Conservation (phyloP, 192 early-diverging fungal species). For the Umbelopsis sp. region DNA sequence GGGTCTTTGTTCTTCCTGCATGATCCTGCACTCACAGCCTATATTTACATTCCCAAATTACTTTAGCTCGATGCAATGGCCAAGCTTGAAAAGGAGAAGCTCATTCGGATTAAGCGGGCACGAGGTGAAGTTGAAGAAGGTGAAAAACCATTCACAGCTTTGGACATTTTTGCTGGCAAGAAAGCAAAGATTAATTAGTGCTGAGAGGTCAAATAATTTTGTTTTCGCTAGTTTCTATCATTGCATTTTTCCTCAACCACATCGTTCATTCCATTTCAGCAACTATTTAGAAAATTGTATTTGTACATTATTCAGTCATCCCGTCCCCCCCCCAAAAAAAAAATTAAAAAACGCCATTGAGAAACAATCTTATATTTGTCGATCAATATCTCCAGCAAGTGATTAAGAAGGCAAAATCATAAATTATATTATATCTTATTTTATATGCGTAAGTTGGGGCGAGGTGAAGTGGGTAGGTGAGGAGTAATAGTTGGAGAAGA, state of each 20-base stretch:
- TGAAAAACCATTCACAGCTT: conserved; percentile 54
- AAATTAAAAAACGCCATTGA: conserved; percentile 7
- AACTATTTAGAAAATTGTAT: background rate
- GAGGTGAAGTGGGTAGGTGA: background rate
- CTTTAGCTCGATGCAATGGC: conserved; percentile 52
- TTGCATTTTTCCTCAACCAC: conserved; percentile 1
- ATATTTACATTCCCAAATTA: background rate
- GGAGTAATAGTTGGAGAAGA: background rate
- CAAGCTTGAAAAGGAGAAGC: conserved; percentile 42
- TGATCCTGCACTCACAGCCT: background rate
- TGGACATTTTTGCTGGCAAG: conserved; percentile 64
- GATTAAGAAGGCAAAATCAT: background rate
- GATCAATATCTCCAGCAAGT: background rate
- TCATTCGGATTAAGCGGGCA: conserved; percentile 47
- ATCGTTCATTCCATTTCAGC: background rate
- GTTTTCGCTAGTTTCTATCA: background rate
- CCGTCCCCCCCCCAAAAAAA: no score
- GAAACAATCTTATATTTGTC: background rate
- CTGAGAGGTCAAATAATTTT: conserved; percentile 10
- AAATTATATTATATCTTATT: conserved; percentile 20
- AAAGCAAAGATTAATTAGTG: conserved; percentile 40
- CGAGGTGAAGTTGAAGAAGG: conserved; percentile 36
- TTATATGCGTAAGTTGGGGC: background rate
- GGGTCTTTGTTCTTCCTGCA: background rate
- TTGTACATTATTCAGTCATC: conserved; percentile 4